A percentile compares a stretch with the other conserved stretches of the same genome.
These are phyloP conservation scores for Hygrocybe coccinea DNA, from an alignment of 768 basidiomycete genomes.

Conservation along the genomic window DNA sequence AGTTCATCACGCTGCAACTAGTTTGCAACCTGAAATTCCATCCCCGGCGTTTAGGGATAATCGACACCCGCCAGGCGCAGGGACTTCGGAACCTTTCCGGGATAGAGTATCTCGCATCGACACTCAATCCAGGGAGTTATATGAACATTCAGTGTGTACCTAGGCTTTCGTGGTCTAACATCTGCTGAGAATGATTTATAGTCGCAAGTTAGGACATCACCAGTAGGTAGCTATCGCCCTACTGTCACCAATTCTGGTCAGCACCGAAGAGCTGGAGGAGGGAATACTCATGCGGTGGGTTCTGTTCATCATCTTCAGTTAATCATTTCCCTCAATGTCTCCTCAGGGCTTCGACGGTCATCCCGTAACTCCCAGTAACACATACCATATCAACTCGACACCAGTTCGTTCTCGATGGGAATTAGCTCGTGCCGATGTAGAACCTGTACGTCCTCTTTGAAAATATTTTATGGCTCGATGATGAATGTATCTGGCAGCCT, in stretches of 20 bases:
- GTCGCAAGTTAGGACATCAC: neutral
- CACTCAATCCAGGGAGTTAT: neutral
- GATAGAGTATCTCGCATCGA: neutral
- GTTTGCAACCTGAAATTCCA: constrained; percentile 5
- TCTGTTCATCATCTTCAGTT: neutral
- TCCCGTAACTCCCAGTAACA: neutral
- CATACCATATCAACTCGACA: neutral
- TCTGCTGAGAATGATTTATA: neutral
- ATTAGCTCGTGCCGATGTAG: neutral
- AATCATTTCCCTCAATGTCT: neutral
- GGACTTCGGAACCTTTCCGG: neutral
- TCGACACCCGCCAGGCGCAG: neutral
- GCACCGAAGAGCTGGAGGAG: neutral
- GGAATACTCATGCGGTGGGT: neutral
- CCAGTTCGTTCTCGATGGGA: neutral
- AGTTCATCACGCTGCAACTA: constrained; percentile 7
- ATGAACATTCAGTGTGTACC: neutral
- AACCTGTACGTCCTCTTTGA: neutral
- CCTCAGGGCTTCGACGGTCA: neutral
- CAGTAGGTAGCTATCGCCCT: neutral
- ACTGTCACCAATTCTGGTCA: neutral
- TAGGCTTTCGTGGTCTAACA: too few relatives aligned
- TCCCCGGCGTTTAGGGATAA: neutral
- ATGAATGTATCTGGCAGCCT: neutral
- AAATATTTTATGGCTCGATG: neutral